Evolutionary conservation across 768 basidiomycete species (phyloP).

Genomic region (Lentinula sp.): DNA sequence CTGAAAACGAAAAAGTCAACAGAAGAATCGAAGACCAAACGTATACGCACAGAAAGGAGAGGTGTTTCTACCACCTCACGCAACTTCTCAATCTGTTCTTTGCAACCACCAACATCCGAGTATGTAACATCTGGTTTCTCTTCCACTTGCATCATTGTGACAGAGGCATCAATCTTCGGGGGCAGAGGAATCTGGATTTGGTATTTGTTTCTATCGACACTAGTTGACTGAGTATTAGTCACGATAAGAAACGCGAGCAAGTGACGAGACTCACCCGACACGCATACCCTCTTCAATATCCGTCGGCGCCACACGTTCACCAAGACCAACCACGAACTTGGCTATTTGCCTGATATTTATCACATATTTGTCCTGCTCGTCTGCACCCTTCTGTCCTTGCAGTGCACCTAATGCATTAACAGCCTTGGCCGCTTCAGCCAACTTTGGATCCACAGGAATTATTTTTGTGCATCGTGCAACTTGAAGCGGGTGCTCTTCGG

Average conservation of each 20-base stretch:
- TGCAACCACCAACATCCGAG: conserved; percentile 96
- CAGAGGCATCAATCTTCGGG: conserved; percentile 97
- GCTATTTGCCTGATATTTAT: conserved; percentile 99
- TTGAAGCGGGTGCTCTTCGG: conserved; percentile 88
- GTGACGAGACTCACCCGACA: conserved; percentile 69
- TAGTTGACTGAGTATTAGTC: conserved; percentile 21
- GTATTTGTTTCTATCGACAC: conserved; percentile 94
- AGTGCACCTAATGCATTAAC: conserved; percentile 72
- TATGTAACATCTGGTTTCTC: conserved; percentile 98
- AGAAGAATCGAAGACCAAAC: conserved; percentile 6
- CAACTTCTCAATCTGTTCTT: conserved; percentile 99
- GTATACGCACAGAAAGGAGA: conserved; percentile 70
- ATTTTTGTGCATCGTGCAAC: conserved; percentile 99
- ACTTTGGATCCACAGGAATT: conserved; percentile 73
- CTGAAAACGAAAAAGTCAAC: conserved; percentile 36
- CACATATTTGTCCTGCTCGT: conserved; percentile 98
- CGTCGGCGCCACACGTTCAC: conserved; percentile 93
- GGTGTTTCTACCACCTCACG: conserved; percentile 98
- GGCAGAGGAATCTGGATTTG: conserved; percentile 98
- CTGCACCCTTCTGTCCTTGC: conserved; percentile 92
- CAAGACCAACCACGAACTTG: conserved; percentile 96
- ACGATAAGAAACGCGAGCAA: not conserved
- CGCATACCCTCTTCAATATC: conserved; percentile 99
- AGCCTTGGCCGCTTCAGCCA: conserved; percentile 72
- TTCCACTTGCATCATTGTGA: conserved; percentile 99